Percentiles rank a stretch among this genome's conserved stretches.
These are phyloP conservation scores for Arthrocladium fulminans DNA, from an alignment of 2,329 filamentous ascomycete species.

Conservation along the genomic window DNA sequence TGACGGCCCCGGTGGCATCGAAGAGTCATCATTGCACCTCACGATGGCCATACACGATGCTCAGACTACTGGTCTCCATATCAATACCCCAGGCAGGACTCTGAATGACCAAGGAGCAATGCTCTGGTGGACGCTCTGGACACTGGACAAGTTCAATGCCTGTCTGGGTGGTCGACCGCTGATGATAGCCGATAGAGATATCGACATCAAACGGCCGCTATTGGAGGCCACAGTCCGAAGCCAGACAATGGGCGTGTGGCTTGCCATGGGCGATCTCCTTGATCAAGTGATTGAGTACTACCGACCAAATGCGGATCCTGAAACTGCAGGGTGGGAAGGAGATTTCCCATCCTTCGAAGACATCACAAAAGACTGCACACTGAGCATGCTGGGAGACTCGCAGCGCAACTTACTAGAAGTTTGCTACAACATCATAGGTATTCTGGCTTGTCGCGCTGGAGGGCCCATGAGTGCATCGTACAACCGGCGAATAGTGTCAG, in stretches of 20 bases:
- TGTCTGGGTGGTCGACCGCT: constrained; percentile 33
- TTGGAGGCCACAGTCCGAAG: constrained; percentile 11
- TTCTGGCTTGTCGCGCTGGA: constrained; percentile 47
- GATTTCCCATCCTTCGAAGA: constrained; percentile 32
- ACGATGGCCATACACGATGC: constrained; percentile 35
- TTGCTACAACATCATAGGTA: constrained; percentile 49
- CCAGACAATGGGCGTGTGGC: constrained; percentile 30
- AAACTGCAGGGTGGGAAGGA: constrained; percentile 31
- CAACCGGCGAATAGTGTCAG: constrained; percentile 46
- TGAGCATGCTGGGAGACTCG: constrained; percentile 1
- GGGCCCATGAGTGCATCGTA: constrained; percentile 44
- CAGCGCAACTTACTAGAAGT: constrained; percentile 39
- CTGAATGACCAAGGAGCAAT: constrained; percentile 24
- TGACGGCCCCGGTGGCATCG: constrained; percentile 33
- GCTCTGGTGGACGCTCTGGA: constrained; percentile 36
- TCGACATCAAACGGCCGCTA: constrained; percentile 29
- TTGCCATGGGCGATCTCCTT: constrained; percentile 31
- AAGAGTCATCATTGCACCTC: constrained; percentile 33
- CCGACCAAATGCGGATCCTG: constrained; percentile 27
- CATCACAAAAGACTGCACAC: constrained; percentile 24
- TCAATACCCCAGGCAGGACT: constrained; percentile 29
- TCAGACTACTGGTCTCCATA: constrained; percentile 32
- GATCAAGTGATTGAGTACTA: constrained; percentile 34
- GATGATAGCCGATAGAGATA: constrained; percentile 32
- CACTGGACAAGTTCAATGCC: constrained; percentile 35